A percentile compares a stretch with the other conserved stretches of the same genome.
These are phyloP conservation scores for Thozetella sp. DNA, from an alignment of 495 filamentous ascomycete genomes.

Conservation along the genomic window DNA sequence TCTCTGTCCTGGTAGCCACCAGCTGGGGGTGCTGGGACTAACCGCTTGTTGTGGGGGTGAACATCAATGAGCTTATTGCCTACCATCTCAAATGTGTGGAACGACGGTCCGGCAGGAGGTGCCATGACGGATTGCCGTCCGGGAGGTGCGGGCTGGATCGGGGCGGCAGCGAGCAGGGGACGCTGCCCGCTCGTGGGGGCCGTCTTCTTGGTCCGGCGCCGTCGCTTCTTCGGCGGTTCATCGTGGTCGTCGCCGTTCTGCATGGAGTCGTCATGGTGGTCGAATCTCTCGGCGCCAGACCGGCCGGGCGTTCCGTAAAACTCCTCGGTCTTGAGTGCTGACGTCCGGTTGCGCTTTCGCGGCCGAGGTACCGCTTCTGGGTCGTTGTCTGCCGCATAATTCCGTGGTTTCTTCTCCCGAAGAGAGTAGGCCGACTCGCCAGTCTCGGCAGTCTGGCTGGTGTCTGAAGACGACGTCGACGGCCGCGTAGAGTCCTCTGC, in stretches of 20 bases:
- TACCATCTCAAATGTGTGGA: constrained; percentile 3
- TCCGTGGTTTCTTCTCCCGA: constrained; percentile 35
- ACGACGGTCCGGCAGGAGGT: background rate
- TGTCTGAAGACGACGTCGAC: constrained; percentile 29
- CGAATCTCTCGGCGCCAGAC: constrained; percentile 8
- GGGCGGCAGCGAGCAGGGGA: background rate
- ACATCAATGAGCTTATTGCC: background rate
- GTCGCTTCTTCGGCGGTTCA: background rate
- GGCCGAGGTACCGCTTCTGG: constrained; percentile 23
- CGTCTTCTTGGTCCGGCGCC: background rate
- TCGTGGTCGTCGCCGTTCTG: constrained; percentile 14
- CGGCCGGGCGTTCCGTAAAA: too few relatives aligned
- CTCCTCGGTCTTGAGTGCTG: constrained; percentile 8
- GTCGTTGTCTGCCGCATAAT: constrained; percentile 35
- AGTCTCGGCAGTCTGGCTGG: constrained; percentile 25
- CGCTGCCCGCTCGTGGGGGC: background rate
- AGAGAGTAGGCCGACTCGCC: constrained; percentile 33
- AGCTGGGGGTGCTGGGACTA: background rate
- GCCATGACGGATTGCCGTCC: background rate
- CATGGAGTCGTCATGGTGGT: constrained; percentile 4
- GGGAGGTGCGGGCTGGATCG: background rate
- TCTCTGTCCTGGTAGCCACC: background rate
- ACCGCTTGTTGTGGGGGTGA: background rate
- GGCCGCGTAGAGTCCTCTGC: constrained; percentile 23
- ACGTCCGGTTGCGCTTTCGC: constrained; percentile 16